Base-by-base conservation (phyloP, 2,329 filamentous ascomycete species). In the Lecanicillium sp. region DNA sequence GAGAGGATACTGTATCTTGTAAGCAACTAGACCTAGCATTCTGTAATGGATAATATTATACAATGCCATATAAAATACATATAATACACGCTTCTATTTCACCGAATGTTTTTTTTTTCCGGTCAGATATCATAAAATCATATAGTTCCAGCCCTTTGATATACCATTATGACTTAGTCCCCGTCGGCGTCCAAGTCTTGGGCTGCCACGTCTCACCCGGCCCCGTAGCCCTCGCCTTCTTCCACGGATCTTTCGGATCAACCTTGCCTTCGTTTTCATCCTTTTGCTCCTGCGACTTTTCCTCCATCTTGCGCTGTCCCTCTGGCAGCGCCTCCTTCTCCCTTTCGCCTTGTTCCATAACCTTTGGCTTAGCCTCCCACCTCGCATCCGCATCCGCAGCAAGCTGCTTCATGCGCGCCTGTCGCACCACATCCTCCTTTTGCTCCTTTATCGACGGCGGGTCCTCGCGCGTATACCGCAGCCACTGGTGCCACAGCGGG, bases 201-300 rank as follows among this genome's bases (percentile, higher is more conserved):
- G 82, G 82, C 56, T 83, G 77, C 78, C 79, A 85, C n/a, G 60
- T 65, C 53, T 84, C 78, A 38, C 78, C 68, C 0, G 78, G 75
- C 0, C 67, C 69, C 15, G 51, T 49, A 1, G 56, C 47, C 28
- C 43, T 64, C 1, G 69, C 65, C 45, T 65, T 68, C 20, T 71
- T 71, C 78, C 79, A 83, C 3, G 79, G 78, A 51, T 80, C 68
- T 2, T 60, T 30, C 3, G 30, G 35, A 4, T 41, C 40, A 8
- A 34, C 19, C 2, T 16, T 13, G 50, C 41, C 20, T 42, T 38
- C 27, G 41, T 33, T 13, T 43, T 38, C 9, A n/a, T n/a, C n/a
- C n/a, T n/a, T 38, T 18, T 16, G 13, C 34, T 14, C 40, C 34
- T 22, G 44, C n/a, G 22, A 16, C 28, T 40, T 22, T 18, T 30